Conservation (phyloP, 129 eudicot genomes). For the Mikania micrantha region DNA sequence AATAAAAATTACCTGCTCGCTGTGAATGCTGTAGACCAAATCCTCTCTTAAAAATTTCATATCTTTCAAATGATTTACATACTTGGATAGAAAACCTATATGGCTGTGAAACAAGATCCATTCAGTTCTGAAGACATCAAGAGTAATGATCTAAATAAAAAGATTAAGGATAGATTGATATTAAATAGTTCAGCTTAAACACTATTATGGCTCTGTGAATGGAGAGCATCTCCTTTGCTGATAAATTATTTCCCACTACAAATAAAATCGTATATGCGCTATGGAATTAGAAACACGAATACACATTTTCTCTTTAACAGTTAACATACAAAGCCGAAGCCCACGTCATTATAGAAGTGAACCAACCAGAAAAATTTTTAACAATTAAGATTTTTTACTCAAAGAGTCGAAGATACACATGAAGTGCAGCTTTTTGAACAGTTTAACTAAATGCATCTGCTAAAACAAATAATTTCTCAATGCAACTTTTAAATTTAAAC, state of each 20-base stretch:
- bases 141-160: not conserved
- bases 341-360: not conserved
- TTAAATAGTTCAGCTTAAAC: not conserved
- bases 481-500: not conserved
- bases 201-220: not conserved
- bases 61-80: conserved; percentile 64
- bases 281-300: not conserved
- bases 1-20: conserved; percentile 64
- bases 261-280: not conserved
- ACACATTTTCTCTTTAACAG: not conserved
- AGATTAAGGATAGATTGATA: not conserved
- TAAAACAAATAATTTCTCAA: not conserved
- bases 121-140: conserved; percentile 2
- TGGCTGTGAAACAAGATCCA: conserved; percentile 46
- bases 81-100: conserved; percentile 75
- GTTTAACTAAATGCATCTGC: not conserved
- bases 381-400: not conserved
- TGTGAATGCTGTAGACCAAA: conserved; percentile 76
- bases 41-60: conserved; percentile 87
- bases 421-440: not conserved
- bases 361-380: not conserved
- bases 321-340: not conserved
- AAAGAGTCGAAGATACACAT: not conserved
- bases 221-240: not conserved
- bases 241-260: not conserved